Percentiles rank a stretch among this genome's conserved stretches.
phyloP scores from a whole-genome alignment of 2,329 filamentous ascomycete genomes.

The Pseudonectria buxi region DNA sequence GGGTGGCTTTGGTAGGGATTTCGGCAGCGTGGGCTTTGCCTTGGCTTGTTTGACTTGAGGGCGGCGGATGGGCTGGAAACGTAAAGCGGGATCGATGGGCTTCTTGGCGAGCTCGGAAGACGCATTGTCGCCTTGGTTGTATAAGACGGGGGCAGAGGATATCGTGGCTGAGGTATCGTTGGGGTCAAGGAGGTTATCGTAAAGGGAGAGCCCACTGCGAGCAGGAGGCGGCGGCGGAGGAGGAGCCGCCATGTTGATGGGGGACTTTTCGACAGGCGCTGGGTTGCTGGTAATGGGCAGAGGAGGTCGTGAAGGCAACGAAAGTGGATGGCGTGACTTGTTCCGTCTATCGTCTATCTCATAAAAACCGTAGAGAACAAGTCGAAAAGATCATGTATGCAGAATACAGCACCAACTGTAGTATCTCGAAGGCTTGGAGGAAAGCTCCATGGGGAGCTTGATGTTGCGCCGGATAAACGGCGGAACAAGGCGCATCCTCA shows the following conservation, averaged over 20 bases:
- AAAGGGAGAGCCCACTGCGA: constrained; percentile 60
- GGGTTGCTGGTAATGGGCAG: neutral
- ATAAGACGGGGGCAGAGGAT: constrained; percentile 67
- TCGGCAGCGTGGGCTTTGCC: constrained; percentile 54
- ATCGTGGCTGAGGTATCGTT: constrained; percentile 55
- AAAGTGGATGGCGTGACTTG: too few species aligned
- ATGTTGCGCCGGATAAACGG: constrained; percentile 23
- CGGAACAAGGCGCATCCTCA: constrained; percentile 10
- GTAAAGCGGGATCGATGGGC: constrained; percentile 54
- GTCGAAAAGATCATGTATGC: too few species aligned
- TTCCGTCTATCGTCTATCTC: too few species aligned
- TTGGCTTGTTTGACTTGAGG: constrained; percentile 56
- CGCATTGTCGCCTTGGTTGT: constrained; percentile 48
- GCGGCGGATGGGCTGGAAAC: constrained; percentile 81
- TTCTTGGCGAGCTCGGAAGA: constrained; percentile 52
- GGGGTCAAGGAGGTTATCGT: constrained; percentile 74
- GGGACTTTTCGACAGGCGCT: too few species aligned
- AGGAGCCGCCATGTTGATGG: constrained; percentile 22
- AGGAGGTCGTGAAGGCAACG: constrained; percentile 2
- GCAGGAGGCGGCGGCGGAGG: constrained; percentile 34
- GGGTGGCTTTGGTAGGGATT: constrained; percentile 28
- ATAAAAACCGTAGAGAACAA: too few species aligned
- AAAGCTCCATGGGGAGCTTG: neutral
- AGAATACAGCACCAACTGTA: too few species aligned
- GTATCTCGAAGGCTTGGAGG: neutral